Conservation (phyloP, 2,329 filamentous ascomycete species). For the Claviceps cyperi region DNA sequence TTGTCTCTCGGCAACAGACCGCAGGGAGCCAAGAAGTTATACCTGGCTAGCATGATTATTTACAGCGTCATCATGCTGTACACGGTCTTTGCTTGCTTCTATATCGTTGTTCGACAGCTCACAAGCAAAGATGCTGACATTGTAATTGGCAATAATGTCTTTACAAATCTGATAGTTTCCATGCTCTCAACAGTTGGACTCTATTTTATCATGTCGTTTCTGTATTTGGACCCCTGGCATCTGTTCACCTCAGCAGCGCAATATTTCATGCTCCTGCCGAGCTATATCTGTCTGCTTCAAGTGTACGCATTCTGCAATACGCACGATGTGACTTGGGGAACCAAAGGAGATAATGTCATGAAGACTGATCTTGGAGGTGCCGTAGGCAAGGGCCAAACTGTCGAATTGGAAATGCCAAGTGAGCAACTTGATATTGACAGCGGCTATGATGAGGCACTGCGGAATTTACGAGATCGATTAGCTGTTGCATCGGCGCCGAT, state of each 20-base stretch:
- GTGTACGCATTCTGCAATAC: conserved; percentile 99
- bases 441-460: conserved; percentile 90
- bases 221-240: conserved; percentile 98
- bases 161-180: conserved; percentile 88
- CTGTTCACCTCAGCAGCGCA: conserved; percentile 87
- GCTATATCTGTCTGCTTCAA: conserved; percentile 92
- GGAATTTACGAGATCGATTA: conserved; percentile 85
- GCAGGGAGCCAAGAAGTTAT: conserved; percentile 85
- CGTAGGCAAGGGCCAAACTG: conserved; percentile 60
- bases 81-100: conserved; percentile 77
- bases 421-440: conserved; percentile 98
- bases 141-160: conserved; percentile 67
- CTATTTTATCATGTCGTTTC: conserved; percentile 90
- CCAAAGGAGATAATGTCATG: conserved; percentile 93
- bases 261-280: conserved; percentile 85
- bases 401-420: conserved; percentile 93
- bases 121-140: conserved; percentile 33
- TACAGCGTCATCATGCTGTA: conserved; percentile 93
- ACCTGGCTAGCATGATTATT: conserved; percentile 74
- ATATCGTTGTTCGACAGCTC: conserved; percentile 77
- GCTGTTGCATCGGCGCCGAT: conserved; percentile 52
- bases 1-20: conserved; percentile 90
- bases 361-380: conserved; percentile 86
- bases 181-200: conserved; percentile 79
- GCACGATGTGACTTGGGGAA: conserved; percentile 97